phyloP scores from a whole-genome alignment of 2,329 filamentous ascomycete species.

The Graphilbum fragrans region DNA sequence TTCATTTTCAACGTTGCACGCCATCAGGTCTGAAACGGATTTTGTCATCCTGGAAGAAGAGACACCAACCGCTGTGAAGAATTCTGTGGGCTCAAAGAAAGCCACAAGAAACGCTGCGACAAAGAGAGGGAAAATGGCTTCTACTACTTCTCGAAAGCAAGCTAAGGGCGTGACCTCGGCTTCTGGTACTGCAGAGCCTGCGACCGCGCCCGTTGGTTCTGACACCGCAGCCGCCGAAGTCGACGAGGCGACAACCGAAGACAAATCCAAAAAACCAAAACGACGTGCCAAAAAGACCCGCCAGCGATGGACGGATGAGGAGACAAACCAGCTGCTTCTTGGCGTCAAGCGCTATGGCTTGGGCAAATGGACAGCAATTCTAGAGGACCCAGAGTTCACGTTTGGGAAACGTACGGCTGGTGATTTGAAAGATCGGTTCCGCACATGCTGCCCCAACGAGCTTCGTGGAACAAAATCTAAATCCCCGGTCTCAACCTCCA shows the following conservation, averaged over 20 bases:
- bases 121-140: no score
- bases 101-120: no score
- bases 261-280: slow-evolving; percentile 27
- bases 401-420: slow-evolving; percentile 51
- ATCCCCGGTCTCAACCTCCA: neutral
- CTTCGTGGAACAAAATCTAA: slow-evolving; percentile 25
- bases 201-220: neutral
- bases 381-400: slow-evolving; percentile 46
- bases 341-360: slow-evolving; percentile 52
- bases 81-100: no score
- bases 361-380: slow-evolving; percentile 52
- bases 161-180: no score
- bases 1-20: no score
- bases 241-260: neutral
- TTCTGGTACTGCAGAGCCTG: no score
- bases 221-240: no score
- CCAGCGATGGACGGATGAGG: slow-evolving; percentile 52
- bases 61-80: no score
- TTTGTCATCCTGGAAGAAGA: no score
- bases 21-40: no score
- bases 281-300: slow-evolving; percentile 44
- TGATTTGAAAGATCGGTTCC: slow-evolving; percentile 54
- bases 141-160: no score
- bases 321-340: slow-evolving; percentile 49
- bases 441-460: slow-evolving; percentile 53